Evolutionary conservation across 768 basidiomycete genomes (phyloP), one percentile per base, ranked within the genome.

Genomic region (Naganishia vaughanmartiniae): DNA sequence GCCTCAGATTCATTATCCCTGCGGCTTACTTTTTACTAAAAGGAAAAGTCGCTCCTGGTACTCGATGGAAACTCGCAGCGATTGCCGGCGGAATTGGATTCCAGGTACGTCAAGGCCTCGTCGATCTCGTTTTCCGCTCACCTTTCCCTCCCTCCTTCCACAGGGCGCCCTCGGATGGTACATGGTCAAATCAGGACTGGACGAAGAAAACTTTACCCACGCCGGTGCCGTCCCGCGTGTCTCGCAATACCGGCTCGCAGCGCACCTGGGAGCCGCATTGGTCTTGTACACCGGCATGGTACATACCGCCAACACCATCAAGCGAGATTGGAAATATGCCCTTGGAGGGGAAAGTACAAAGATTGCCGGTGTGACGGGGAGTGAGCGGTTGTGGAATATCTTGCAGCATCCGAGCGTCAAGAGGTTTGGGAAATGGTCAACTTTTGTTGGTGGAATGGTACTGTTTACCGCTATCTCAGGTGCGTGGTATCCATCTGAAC

Each of bases 131-230:
- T 51, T 21, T n/a, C 24, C 48, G 4, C 48, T 21, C 48, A 7
- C 48, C 7, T n/a, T 3, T 51, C n/a, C 24, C 54, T 33, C 26
- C 3, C 30, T 12, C 28, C 54, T 19, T 30, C 12, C 26, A 1
- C 93, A 99, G 81, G 96, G 96, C 55, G 85, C 87, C 24, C 85
- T 99, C 24, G 96, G 96, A 31, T 99, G 96, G 96, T 97, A 98
- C 84, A 99, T 99, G 96, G 96, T 99, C 67, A 90, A 94, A 80
- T 97, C 93, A 15, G 96, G 96, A 1, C 84, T 99, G 14, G 90
- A 93, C 75, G 87, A 91, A 66, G 86, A 90, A 14, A 84, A 91
- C 66, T 85, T 97, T 83, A 85, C 88, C 7, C 89, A 86, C 10
- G 90, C 90, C 4, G 89, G 89, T 19, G 89, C 90, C 14, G 90